Evolutionary conservation across 2,329 filamentous ascomycete genomes (phyloP).

Genomic region (Scytalidium sp.): DNA sequence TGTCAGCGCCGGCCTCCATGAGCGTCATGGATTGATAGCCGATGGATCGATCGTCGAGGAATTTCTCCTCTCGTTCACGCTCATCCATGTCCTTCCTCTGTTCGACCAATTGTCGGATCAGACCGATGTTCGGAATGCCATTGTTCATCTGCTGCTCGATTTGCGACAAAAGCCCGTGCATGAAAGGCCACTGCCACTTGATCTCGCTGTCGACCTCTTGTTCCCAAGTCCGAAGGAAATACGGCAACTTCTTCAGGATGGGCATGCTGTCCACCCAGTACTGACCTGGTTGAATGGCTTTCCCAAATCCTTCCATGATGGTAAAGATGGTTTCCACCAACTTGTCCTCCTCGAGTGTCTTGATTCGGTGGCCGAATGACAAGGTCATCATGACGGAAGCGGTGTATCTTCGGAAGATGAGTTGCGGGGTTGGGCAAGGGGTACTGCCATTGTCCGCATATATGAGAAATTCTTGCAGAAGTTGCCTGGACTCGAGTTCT

Average conservation of each 20-base stretch:
- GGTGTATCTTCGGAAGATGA: conserved; percentile 35
- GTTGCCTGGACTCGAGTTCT: too few species aligned
- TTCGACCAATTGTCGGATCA: neutral
- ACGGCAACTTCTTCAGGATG: conserved; percentile 22
- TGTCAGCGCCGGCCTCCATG: conserved; percentile 32
- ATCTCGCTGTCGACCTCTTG: neutral
- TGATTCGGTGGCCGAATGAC: conserved; percentile 32
- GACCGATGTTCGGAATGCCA: too few species aligned
- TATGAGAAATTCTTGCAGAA: too few species aligned
- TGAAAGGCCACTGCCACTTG: too few species aligned
- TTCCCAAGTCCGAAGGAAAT: neutral
- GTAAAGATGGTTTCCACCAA: conserved; percentile 17
- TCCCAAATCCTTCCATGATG: conserved; percentile 28
- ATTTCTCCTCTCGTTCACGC: conserved; percentile 1
- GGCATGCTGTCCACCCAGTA: conserved; percentile 32
- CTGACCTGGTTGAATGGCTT: conserved; percentile 31
- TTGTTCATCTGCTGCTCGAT: too few species aligned
- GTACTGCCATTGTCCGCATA: too few species aligned
- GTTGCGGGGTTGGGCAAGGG: too few species aligned
- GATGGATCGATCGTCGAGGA: conserved; percentile 1
- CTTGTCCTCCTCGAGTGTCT: conserved; percentile 22
- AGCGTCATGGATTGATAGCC: neutral
- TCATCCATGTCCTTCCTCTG: neutral
- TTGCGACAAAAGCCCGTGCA: too few species aligned
- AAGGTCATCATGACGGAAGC: conserved; percentile 36